These are phyloP conservation scores for Aspergillus oerlinghausenensis DNA, from an alignment of 2,329 filamentous ascomycete species.

Conservation along the genomic window DNA sequence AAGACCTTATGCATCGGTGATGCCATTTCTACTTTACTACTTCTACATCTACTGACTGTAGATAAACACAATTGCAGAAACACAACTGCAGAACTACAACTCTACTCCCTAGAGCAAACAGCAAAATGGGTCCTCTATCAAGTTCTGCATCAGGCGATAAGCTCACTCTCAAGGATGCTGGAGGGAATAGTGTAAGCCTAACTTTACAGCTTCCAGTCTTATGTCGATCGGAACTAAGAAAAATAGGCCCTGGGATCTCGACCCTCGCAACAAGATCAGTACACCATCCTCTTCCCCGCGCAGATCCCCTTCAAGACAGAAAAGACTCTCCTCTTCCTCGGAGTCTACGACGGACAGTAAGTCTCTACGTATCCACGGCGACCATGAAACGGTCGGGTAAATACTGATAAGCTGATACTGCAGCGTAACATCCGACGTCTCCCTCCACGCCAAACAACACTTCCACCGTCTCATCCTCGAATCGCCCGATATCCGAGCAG, in stretches of 20 bases:
- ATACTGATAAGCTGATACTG: neutral
- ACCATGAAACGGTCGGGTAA: neutral
- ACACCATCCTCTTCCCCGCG: neutral
- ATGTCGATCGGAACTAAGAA: neutral
- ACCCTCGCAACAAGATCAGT: neutral
- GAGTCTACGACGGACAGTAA: neutral
- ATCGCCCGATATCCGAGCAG: neutral
- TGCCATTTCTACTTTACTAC: neutral
- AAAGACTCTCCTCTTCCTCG: neutral
- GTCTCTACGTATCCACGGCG: neutral
- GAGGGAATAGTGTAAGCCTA: neutral
- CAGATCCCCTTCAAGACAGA: neutral
- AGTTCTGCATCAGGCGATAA: neutral
- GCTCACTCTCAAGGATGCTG: neutral
- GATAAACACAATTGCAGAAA: neutral
- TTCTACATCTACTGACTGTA: neutral
- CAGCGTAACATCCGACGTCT: neutral
- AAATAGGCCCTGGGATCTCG: neutral
- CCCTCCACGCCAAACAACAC: neutral
- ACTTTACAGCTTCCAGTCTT: too few species aligned
- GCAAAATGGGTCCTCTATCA: neutral
- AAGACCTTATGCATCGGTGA: neutral
- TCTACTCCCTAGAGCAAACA: neutral
- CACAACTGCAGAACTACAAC: too few species aligned
- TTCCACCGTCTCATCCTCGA: neutral